Evolutionary conservation across 164 flowering plant genomes (phyloP).

Genomic region (Kalanchoe fedtschenkoi): DNA sequence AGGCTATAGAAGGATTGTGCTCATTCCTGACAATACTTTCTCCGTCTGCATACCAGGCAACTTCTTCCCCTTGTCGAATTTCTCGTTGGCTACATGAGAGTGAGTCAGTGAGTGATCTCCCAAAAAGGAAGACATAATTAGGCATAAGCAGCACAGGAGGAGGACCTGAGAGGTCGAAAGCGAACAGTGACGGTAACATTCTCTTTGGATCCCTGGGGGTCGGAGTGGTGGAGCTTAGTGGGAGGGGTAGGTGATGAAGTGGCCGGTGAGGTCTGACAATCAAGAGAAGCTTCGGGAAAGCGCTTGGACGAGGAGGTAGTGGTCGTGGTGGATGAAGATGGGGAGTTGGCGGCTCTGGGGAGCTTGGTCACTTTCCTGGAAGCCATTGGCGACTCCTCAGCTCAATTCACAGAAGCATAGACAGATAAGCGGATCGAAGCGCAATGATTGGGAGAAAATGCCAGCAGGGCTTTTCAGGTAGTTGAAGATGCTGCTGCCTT

Average conservation of each 20-base stretch:
- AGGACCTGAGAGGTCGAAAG: constrained; percentile 89
- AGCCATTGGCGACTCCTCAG: not conserved
- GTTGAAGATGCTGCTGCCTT: too few species aligned
- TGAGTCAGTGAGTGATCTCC: constrained; percentile 2
- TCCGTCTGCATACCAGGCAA: constrained; percentile 98
- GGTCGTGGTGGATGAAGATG: not conserved
- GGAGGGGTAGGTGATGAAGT: not conserved
- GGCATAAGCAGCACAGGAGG: not conserved
- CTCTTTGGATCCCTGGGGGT: constrained; percentile 56
- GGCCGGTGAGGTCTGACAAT: not conserved
- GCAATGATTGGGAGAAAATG: too few species aligned
- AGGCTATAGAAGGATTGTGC: constrained; percentile 70
- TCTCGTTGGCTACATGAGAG: constrained; percentile 60
- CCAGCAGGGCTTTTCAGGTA: too few species aligned
- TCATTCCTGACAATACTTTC: constrained; percentile 82
- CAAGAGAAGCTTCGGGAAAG: not conserved
- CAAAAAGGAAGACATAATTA: not conserved
- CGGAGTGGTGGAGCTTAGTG: not conserved
- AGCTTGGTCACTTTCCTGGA: not conserved
- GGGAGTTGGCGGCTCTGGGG: not conserved
- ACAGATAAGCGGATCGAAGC: too few species aligned
- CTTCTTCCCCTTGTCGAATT: constrained; percentile 92
- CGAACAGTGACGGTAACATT: constrained; percentile 94
- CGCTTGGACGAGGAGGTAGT: constrained; percentile 7
- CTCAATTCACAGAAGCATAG: too few species aligned